Evolutionary conservation across 148 eudicot species (phyloP), one percentile per base, ranked within the genome.

Genomic region (Amaranthus hypochondriacus): DNA sequence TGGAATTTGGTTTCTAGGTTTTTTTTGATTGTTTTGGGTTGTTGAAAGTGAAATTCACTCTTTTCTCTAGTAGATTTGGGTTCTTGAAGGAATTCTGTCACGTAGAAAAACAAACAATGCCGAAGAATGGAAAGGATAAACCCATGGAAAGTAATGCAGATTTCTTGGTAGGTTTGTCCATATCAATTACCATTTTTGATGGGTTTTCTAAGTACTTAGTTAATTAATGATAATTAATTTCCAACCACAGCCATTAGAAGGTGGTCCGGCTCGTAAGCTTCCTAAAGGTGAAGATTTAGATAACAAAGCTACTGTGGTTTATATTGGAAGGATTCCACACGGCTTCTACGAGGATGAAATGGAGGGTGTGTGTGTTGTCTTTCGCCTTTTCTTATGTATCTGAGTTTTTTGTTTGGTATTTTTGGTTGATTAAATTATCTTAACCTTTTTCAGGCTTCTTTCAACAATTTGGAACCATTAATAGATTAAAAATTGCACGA

Each of bases 281-380:
- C 60, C 82, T 0, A 76, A 66, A 70, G 81, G 62, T 55, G 82
- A 82, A 65, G 72, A 49, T 4, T 73, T 28, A 8, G 90, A 81
- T 49, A 83, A 78, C 70, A 88, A 79, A 76, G 88, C 96, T 5
- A 86, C 92, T 0, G 96, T 91, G 3, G 67, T 89, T 63, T 94
- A 89, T 70, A 86, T 94, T 60, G 97, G 96, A 28, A 86, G 98
- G 59, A 88, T 94, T 72, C 98, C 98, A 2, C 97, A 91, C 75
- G 98, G 98, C 4, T 94, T 94, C 66, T 91, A 91, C 65, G 98
- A 94, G 86, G 84, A 84, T 56, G 97, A 94, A 82, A 91, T 91
- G 97, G 88, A 82, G 83, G 97, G 98, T 94, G 43, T 66, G 50
- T 52, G 3, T 28, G 39, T 28, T 28, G 39, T 28, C 39, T 28